Base-by-base conservation (phyloP, 441 rosid genomes). In the Adansonia gregorii region DNA sequence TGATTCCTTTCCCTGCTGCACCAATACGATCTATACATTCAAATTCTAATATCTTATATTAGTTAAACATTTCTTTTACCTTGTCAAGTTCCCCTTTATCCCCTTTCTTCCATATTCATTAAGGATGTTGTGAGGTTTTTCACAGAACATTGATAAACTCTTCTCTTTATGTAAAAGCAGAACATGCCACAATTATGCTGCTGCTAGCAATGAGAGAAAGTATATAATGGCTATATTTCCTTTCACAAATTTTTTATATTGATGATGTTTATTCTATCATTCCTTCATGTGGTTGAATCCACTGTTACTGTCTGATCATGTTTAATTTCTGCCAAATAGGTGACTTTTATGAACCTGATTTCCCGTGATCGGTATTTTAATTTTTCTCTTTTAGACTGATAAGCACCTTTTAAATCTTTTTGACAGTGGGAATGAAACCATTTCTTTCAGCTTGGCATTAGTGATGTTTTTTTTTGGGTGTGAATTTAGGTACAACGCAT, bases 401-500 rank as follows among this genome's bases (percentile, higher is more conserved):
- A 5, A 51, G 43, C 20, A 35, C 10, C 60, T 19, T 55, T 52
- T 2, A 43, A 6, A 2, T 55, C 27, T 55, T 72, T 72, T 5
- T n/a, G 11, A 1, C 10, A 12, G n/a, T 56, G 43, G 56, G 31
- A 24, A 15, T 72, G 51, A 72, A 43, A 52, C 45, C 19, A 6
- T 56, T 55, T 17, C 8, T 56, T n/a, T 55, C 41, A 31, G 22
- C 11, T 3, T 56, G 65, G 76, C 22, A 1, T 72, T 10, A 0
- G 9, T 51, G 61, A 73, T 6, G 27, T 15, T 12, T 51, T 35
- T 35, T 35, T 35, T 35, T 35, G 4, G 41, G 41, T 24, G 27
- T 35, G 24, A 81, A 49, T 58, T 55, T 55, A 55, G 60, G 8
- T n/a, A 8, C 35, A 14, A 68, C 12, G 66, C 31, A 12, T 64